Base-by-base conservation (phyloP, 305 asterid genomes). In the Solanum aculeatissimum region DNA sequence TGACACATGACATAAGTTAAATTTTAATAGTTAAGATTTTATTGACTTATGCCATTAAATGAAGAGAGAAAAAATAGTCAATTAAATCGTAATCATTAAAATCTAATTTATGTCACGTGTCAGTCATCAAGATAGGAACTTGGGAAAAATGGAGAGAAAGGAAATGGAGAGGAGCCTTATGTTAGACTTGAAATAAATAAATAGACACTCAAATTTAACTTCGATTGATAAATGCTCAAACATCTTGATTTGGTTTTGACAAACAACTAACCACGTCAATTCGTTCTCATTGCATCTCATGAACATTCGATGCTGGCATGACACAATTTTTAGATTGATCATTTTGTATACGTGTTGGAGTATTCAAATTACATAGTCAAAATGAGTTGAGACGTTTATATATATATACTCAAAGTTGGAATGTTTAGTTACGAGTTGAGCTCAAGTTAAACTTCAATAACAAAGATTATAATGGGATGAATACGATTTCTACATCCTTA, bases 401-500 rank as follows among this genome's bases (percentile, higher is more conserved):
- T 7, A 2, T 7, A 8, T 1, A 0, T 1, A 7, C 43, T 7
- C 2, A 40, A 7, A 40, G 9, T 40, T 40, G 2, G 2, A 40
- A 40, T 8, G 2, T 40, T 40, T 40, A 40, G 9, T 7, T 40
- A 21, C 21, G 9, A 4, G 4, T 58, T 21, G 66, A 58, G 32
- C 5, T 11, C 27, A 11, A 58, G 16, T 4, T 58, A 25, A 74
- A 74, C 43, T 14, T 74, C 2, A 21, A 23, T 2, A 8, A 55
- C 0, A 2, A 55, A 9, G 2, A 9, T 19, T 55, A 3, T 18
- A 2, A 0, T 53, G 3, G 0, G 2, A 53, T 53, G 1, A 6
- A 53, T 53, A 53, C 15, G 9, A 53, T 7, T 2, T 8, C 0
- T 55, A 0, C 2, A 29, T 29, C 0, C 0, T 65, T 29, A 29